Conservation (phyloP, 768 basidiomycete species). For the Megacollybia marginata region DNA sequence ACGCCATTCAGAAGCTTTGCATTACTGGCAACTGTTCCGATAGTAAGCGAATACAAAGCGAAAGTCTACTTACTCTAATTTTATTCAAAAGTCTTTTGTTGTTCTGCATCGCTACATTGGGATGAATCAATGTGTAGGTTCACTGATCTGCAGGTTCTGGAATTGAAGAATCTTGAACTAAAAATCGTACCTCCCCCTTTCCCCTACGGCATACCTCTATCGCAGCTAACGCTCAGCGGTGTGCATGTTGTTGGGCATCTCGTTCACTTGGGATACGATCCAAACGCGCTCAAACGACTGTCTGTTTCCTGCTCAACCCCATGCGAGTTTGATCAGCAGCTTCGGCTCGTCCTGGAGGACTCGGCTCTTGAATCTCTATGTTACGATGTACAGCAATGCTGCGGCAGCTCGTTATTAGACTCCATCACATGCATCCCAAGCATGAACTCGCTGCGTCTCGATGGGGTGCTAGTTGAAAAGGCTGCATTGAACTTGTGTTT, state of each 20-base stretch:
- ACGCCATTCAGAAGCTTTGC: too few relatives aligned
- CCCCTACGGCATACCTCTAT: constrained; percentile 26
- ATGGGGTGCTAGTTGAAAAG: too few relatives aligned
- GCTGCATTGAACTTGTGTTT: constrained; percentile 23
- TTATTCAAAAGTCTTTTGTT: constrained; percentile 5
- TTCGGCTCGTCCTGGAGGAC: constrained; percentile 29
- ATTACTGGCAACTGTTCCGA: too few relatives aligned
- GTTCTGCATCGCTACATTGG: constrained; percentile 41
- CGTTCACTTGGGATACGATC: constrained; percentile 25
- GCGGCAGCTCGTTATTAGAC: constrained; percentile 5
- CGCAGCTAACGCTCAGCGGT: constrained; percentile 34
- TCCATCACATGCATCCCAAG: too few relatives aligned
- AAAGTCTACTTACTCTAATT: too few relatives aligned
- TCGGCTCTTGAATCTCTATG: constrained; percentile 35
- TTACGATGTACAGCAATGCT: constrained; percentile 28
- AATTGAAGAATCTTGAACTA: constrained; percentile 35
- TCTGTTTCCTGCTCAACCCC: constrained; percentile 26
- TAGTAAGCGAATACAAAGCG: too few relatives aligned
- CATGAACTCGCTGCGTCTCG: too few relatives aligned
- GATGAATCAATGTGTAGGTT: constrained; percentile 40
- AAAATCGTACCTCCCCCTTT: constrained; percentile 29
- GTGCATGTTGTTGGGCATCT: constrained; percentile 25
- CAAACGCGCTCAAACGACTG: constrained; percentile 30
- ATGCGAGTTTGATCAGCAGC: constrained; percentile 30
- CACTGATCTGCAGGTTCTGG: constrained; percentile 32